Base-by-base conservation (phyloP, 2,329 filamentous ascomycete genomes). In the Graphilbum ipis-grandicollis region DNA sequence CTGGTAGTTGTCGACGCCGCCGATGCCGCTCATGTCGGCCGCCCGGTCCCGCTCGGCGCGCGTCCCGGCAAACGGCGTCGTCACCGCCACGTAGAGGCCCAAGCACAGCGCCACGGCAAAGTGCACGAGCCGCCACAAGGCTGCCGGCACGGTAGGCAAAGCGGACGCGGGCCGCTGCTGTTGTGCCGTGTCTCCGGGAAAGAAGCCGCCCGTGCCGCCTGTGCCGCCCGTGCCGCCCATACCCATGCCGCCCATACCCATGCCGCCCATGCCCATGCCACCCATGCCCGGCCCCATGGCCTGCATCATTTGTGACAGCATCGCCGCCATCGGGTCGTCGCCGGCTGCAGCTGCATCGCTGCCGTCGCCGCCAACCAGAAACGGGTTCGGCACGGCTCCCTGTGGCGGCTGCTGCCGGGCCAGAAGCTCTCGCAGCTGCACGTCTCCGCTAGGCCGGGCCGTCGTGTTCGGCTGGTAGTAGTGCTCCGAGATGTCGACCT, bases 401-500 rank as follows among this genome's bases (percentile, higher is more conserved):
- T 29, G 50, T 47, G 17, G 48, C 44, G 17, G 49, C 48, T 38
- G 38, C 18, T 43, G 32, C 56, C 47, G 8, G 48, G 52, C 63
- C 64, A 78, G 73, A 62, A 78, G 66, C 52, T 74, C 67, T n/a
- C 68, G 65, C 19, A 78, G 59, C 46, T 71, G 66, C n/a, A 65
- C 14, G 12, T 28, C 12, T 12, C 26, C 64, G 38, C 77, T 71
- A n/a, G 62, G 62, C 33, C 69, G 50, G 31, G 55, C 23, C 21
- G 58, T 47, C 30, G 60, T 59, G 9, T 57, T 56, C 19, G 59
- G 75, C 25, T 66, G 56, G 55, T 79, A 80, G 55, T 67, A 76
- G 56, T 81, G 78, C 44, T 77, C 58, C n/a, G 78, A 81, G 46
- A 88, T 84, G 52, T 86, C 80, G 44, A 83, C 68, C 54, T 85